Evolutionary conservation across 805 yeast species (phyloP).

Genomic region (Kluyveromyces starmeri): DNA sequence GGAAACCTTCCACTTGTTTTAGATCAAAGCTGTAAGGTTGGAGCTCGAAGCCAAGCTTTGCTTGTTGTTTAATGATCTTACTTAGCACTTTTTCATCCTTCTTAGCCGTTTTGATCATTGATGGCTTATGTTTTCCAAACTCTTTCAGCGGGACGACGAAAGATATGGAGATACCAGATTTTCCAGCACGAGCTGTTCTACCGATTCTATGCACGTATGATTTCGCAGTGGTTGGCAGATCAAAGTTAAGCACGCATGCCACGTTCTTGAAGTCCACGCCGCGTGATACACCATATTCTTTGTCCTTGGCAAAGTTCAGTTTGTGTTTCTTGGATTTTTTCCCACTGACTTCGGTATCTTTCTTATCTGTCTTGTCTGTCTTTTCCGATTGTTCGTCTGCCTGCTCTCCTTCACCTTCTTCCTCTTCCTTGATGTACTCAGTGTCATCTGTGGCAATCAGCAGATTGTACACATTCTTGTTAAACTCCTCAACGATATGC

Average conservation of each 20-base stretch:
- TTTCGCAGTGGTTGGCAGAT: conserved; percentile 80
- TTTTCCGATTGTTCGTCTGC: conserved; percentile 12
- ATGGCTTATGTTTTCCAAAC: conserved; percentile 81
- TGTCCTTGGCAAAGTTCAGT: conserved; percentile 37
- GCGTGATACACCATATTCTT: conserved; percentile 89
- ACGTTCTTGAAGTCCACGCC: conserved; percentile 96
- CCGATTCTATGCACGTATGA: conserved; percentile 92
- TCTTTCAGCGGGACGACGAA: conserved; percentile 79
- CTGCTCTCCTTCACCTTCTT: conserved; percentile 29
- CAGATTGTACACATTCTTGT: conserved; percentile 76
- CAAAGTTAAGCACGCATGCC: conserved; percentile 93
- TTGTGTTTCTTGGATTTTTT: conserved; percentile 22
- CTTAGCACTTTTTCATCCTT: conserved; percentile 79
- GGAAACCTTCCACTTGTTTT: conserved; percentile 88
- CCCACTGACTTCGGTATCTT: conserved; percentile 9
- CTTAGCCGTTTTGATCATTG: conserved; percentile 60
- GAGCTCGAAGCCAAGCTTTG: conserved; percentile 60
- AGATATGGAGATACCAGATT: conserved; percentile 88
- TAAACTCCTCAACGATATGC: conserved; percentile 92
- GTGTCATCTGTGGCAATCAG: conserved; percentile 94
- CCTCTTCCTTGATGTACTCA: conserved; percentile 45
- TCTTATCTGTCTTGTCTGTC: conserved; percentile 13
- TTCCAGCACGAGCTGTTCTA: conserved; percentile 96
- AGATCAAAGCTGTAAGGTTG: conserved; percentile 87
- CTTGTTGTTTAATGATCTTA: conserved; percentile 70